Evolutionary conservation across 208 protist species (phyloP).

Genomic region (Strigomonas culicis): DNA sequence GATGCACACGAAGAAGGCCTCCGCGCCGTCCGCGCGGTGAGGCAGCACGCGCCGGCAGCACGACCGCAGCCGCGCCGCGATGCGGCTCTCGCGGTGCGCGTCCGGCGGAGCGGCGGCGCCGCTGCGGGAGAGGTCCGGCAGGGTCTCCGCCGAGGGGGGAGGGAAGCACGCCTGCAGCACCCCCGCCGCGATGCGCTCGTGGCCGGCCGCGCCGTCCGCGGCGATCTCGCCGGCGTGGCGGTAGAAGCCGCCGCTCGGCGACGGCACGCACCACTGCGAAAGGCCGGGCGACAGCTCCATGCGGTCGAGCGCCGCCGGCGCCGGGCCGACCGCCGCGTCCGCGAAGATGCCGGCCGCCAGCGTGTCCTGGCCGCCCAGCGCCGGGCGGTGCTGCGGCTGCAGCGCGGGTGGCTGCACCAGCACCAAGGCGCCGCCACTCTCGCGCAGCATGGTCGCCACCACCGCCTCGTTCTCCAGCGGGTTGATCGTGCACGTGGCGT

Average conservation of each 20-base stretch:
- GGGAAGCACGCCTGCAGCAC: slow-evolving; percentile 18
- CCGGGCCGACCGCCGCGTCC: too few species aligned
- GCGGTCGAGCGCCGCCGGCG: slow-evolving; percentile 3
- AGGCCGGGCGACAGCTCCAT: slow-evolving; percentile 38
- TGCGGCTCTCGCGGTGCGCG: neutral
- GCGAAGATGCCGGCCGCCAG: neutral
- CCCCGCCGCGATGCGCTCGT: neutral
- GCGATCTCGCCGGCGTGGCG: slow-evolving; percentile 30
- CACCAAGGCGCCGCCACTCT: slow-evolving; percentile 29
- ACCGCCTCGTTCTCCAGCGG: slow-evolving; percentile 97
- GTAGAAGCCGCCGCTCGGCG: slow-evolving; percentile 49
- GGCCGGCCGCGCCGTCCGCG: slow-evolving; percentile 26
- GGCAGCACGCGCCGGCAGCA: slow-evolving; percentile 65
- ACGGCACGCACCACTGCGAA: slow-evolving; percentile 57
- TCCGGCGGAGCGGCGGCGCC: slow-evolving; percentile 1
- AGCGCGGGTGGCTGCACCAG: slow-evolving; percentile 33
- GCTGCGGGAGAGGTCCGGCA: neutral
- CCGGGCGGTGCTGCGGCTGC: neutral
- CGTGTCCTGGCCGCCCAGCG: neutral
- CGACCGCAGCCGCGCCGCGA: slow-evolving; percentile 15
- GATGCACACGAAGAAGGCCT: slow-evolving; percentile 78
- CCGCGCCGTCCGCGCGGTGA: slow-evolving; percentile 46
- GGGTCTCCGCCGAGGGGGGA: neutral
- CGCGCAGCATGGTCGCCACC: slow-evolving; percentile 69
- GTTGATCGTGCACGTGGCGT: slow-evolving; percentile 96